Evolutionary conservation across 164 flowering plant species (phyloP), one percentile per base, ranked within the genome.

Genomic region (Dillenia suffruticosa): DNA sequence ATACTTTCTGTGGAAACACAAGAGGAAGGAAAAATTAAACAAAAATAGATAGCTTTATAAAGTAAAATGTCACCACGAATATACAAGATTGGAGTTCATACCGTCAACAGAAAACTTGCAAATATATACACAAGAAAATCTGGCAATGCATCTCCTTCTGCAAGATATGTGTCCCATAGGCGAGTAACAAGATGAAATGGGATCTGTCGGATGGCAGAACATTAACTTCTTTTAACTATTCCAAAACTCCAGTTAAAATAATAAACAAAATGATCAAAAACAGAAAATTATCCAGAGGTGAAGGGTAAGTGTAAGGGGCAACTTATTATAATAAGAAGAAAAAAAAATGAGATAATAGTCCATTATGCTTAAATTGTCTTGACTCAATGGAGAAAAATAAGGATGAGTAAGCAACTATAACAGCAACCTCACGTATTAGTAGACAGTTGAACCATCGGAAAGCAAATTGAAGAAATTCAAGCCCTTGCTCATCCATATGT

Each of bases 391-490:
- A 40, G 44, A 26, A 61, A 65, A 24, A 16, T 49, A 43, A 13
- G 60, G 11, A 2, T 16, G 9, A 49, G 8, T 1, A 9, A 9
- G 52, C 9, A 48, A 48, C 54, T 48, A 32, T 5, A 32, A 32
- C 40, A 32, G 40, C 40, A 32, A 94, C 99, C 99, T 94, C 99
- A 22, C 99, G 93, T 70, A 94, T 94, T 47, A 94, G 74, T 76
- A 94, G 96, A 77, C 99, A 94, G 72, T 94, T 94, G 79, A 89
- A 92, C 99, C 99, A 94, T 26, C 97, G 99, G 66, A 94, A 94
- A 66, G 99, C 97, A 79, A 94, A 94, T 67, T 94, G 99, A 68
- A 94, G 92, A 80, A 91, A 94, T 64, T 94, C 99, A 63, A 94
- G 89, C 24, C 96, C 96, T 61, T 94, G 99, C 62, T 88, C 90